Percentiles rank a stretch among this genome's conserved stretches.
phyloP scores from a whole-genome alignment of 805 yeast species.

The Schizosaccharomyces osmophilus region DNA sequence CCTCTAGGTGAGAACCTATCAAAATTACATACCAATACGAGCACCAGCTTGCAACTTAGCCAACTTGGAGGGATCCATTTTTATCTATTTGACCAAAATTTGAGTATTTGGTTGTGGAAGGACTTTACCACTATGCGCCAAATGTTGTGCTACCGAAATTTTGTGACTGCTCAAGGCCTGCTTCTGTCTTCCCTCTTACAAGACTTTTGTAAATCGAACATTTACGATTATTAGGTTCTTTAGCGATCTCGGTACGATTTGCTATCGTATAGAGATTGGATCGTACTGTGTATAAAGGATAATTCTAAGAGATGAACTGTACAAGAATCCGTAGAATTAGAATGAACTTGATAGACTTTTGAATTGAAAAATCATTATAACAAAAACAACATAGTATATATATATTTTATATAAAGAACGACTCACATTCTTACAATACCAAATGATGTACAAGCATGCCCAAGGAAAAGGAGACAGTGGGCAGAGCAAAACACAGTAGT shows the following conservation, averaged over 20 bases:
- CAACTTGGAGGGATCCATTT: conserved; percentile 37
- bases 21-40: conserved; percentile 39
- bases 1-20: too few species aligned
- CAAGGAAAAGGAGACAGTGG: background rate
- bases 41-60: conserved; percentile 60
- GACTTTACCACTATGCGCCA: background rate
- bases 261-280: too few species aligned
- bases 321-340: too few species aligned
- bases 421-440: background rate
- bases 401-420: too few species aligned
- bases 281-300: too few species aligned
- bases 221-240: too few species aligned
- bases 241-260: too few species aligned
- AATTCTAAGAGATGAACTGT: too few species aligned
- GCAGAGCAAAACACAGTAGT: background rate
- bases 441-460: background rate
- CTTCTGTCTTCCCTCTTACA: background rate
- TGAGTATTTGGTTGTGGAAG: background rate
- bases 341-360: too few species aligned
- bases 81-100: background rate
- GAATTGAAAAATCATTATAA: too few species aligned
- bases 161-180: background rate
- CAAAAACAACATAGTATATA: too few species aligned
- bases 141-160: background rate
- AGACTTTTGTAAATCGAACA: too few species aligned